Conservation (phyloP, 1,139 yeast species). For the Debaryomyces psychrophilus region DNA sequence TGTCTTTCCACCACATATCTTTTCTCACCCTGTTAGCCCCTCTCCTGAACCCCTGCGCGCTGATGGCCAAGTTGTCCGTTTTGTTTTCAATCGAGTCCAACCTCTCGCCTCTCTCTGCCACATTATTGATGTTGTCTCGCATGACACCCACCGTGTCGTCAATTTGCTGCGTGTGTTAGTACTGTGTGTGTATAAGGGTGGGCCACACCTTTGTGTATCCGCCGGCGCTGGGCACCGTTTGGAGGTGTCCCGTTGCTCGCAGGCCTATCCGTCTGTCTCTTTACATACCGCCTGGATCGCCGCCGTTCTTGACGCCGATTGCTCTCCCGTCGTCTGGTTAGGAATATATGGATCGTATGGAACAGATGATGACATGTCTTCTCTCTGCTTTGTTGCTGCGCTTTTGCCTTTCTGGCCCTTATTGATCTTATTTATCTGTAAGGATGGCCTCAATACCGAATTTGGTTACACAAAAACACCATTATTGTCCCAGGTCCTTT, state of each 20-base stretch:
- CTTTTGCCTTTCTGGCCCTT: neutral
- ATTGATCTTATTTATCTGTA: conserved; percentile 6
- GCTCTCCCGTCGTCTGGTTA: conserved; percentile 55
- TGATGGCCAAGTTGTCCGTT: conserved; percentile 89
- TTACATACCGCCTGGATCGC: conserved; percentile 79
- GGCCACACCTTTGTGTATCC: too few relatives aligned
- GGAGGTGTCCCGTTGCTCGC: neutral
- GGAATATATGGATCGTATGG: conserved; percentile 94
- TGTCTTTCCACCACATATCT: conserved; percentile 99
- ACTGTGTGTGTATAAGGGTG: conserved; percentile 7
- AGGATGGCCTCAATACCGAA: conserved; percentile 2
- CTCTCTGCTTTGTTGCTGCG: conserved; percentile 1
- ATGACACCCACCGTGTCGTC: conserved; percentile 97
- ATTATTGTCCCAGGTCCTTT: neutral
- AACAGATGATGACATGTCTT: conserved; percentile 72
- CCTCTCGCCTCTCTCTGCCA: conserved; percentile 93
- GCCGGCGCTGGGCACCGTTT: too few relatives aligned
- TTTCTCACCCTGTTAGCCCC: conserved; percentile 98
- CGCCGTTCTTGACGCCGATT: conserved; percentile 70
- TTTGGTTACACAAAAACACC: conserved; percentile 1
- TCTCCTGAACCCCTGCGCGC: conserved; percentile 95
- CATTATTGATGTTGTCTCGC: conserved; percentile 97
- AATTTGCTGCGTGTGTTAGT: conserved; percentile 61
- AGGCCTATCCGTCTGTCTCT: neutral
- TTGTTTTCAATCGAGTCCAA: conserved; percentile 91